Conservation (phyloP, 2,329 filamentous ascomycete genomes). For the Aureobasidium sp. region DNA sequence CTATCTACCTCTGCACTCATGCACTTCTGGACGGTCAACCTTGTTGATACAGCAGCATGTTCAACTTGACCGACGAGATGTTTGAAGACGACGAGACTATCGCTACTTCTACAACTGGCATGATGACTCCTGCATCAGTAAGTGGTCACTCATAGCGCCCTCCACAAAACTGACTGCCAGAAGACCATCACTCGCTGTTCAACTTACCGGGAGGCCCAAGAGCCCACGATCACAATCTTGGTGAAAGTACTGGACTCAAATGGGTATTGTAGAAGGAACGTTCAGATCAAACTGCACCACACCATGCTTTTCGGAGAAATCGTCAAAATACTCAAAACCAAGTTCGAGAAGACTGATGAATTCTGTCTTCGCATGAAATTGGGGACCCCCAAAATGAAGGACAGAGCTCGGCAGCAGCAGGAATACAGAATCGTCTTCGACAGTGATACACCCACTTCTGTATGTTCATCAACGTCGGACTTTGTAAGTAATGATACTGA, state of each 20-base stretch:
- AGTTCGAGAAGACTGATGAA: background rate
- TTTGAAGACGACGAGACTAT: background rate
- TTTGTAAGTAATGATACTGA: too few relatives aligned
- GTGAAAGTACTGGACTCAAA: too few relatives aligned
- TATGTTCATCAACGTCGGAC: background rate
- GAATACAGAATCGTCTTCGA: background rate
- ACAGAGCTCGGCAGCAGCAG: too few relatives aligned
- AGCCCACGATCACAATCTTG: background rate
- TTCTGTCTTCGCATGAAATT: background rate
- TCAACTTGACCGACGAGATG: background rate
- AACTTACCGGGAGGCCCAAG: background rate
- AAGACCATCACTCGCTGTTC: background rate
- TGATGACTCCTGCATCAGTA: background rate
- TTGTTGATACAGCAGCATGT: background rate
- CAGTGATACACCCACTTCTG: background rate
- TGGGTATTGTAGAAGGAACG: too few relatives aligned
- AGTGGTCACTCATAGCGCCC: fast-evolving
- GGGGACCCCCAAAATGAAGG: too few relatives aligned
- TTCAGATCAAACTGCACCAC: background rate
- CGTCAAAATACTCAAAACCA: background rate
- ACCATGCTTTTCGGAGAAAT: background rate
- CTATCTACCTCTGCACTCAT: background rate
- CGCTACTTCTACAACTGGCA: background rate
- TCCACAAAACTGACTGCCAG: background rate
- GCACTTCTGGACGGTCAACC: background rate